Conservation (phyloP, 23 red algal species). For the Gracilariopsis chorda region DNA sequence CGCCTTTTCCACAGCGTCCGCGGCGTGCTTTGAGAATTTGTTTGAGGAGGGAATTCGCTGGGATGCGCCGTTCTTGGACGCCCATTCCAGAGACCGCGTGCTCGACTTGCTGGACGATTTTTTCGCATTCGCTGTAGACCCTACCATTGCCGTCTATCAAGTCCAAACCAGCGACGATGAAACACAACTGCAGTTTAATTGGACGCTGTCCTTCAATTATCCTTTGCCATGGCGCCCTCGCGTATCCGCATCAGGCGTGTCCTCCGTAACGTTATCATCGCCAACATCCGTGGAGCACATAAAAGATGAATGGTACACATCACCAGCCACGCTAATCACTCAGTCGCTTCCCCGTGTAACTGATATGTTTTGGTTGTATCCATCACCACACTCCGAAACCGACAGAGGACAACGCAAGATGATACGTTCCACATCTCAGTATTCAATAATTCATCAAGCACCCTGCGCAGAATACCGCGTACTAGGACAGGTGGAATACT, state of each 20-base stretch:
- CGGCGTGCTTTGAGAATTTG: not conserved
- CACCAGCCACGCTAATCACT: not conserved
- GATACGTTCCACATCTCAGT: not conserved
- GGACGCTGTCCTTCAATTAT: constrained; percentile 52
- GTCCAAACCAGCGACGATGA: not conserved
- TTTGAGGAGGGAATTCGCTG: not conserved
- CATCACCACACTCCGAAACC: constrained; percentile 35
- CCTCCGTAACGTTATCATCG: not conserved
- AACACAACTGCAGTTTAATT: not conserved
- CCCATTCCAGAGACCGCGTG: not conserved
- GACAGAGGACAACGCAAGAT: constrained; percentile 12
- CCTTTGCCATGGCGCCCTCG: constrained; percentile 60
- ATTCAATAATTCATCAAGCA: constrained; percentile 6
- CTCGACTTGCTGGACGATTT: not conserved
- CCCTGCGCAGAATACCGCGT: not conserved
- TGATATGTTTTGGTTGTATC: constrained; percentile 46
- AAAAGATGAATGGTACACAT: constrained; percentile 9
- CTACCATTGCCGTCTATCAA: constrained; percentile 26
- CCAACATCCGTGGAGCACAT: not conserved
- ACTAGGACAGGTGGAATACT: not conserved
- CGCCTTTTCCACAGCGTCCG: not conserved
- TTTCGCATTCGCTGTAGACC: constrained; percentile 26
- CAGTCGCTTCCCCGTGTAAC: constrained; percentile 34
- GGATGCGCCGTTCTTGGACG: constrained; percentile 15
- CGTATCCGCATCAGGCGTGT: not conserved